phyloP scores from a whole-genome alignment of 352 stramenopile species.

The Pythium sp. region DNA sequence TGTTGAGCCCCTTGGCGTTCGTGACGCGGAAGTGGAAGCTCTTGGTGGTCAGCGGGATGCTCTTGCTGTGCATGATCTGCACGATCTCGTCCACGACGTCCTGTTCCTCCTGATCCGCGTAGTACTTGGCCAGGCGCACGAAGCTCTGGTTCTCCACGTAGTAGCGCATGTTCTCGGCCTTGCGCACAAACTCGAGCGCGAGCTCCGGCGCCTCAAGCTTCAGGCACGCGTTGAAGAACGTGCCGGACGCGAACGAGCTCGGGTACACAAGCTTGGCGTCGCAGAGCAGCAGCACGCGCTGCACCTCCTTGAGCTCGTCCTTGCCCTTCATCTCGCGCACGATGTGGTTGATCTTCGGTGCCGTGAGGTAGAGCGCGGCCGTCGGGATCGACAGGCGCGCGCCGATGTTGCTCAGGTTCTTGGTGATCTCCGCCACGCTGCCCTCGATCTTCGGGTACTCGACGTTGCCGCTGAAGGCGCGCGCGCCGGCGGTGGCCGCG shows the following conservation, averaged over 20 bases:
- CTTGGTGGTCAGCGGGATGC: slow-evolving; percentile 59
- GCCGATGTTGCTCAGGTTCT: slow-evolving; percentile 66
- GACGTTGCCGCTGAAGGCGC: slow-evolving; percentile 77
- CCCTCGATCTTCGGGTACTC: slow-evolving; percentile 82
- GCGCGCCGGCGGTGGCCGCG: slow-evolving; percentile 13
- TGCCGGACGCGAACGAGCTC: slow-evolving; percentile 51
- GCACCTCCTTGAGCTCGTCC: slow-evolving; percentile 67
- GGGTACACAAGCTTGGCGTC: slow-evolving; percentile 79
- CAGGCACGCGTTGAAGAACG: slow-evolving; percentile 67
- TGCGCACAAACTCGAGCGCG: slow-evolving; percentile 67
- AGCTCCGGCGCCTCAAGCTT: slow-evolving; percentile 54
- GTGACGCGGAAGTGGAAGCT: slow-evolving; percentile 72
- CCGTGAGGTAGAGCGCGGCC: slow-evolving; percentile 75
- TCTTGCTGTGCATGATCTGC: slow-evolving; percentile 42
- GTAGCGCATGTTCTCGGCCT: slow-evolving; percentile 67
- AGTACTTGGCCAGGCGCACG: slow-evolving; percentile 71
- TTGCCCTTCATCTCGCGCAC: slow-evolving; percentile 78
- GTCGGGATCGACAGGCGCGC: slow-evolving; percentile 75
- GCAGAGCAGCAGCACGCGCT: slow-evolving; percentile 70
- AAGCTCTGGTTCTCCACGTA: slow-evolving; percentile 81
- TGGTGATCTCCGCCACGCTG: slow-evolving; percentile 66
- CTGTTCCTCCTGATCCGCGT: slow-evolving; percentile 46
- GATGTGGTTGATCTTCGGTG: slow-evolving; percentile 80
- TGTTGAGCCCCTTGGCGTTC: slow-evolving; percentile 57
- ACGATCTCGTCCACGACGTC: slow-evolving; percentile 61